phyloP scores from a whole-genome alignment of 2,329 filamentous ascomycete species.

The Penicillium sp. region DNA sequence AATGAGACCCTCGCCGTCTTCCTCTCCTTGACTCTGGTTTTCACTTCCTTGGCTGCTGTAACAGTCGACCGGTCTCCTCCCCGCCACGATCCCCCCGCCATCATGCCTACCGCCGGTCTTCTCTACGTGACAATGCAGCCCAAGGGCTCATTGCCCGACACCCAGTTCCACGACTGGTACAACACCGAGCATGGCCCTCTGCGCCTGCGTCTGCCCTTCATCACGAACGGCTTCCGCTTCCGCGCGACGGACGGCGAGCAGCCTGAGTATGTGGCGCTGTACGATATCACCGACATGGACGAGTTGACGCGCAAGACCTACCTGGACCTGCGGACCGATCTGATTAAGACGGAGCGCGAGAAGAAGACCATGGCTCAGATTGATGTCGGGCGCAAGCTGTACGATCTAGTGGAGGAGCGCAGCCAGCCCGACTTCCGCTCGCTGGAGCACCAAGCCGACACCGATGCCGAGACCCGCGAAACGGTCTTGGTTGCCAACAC shows the following conservation, averaged over 20 bases:
- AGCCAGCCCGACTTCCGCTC: conserved; percentile 57
- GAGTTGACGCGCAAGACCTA: conserved; percentile 67
- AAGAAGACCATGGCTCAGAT: conserved; percentile 62
- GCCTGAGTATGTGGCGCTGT: conserved; percentile 74
- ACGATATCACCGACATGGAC: conserved; percentile 74
- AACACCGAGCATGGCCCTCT: conserved; percentile 88
- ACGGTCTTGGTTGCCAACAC: conserved; percentile 63
- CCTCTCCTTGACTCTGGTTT: not conserved
- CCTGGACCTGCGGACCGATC: conserved; percentile 47
- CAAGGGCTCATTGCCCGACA: conserved; percentile 59
- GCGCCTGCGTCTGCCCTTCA: conserved; percentile 70
- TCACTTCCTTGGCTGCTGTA: too few species aligned
- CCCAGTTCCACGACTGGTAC: conserved; percentile 88
- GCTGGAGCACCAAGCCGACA: conserved; percentile 59
- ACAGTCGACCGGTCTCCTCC: too few species aligned
- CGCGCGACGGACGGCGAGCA: conserved; percentile 59
- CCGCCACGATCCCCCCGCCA: conserved; percentile 11
- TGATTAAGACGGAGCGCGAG: conserved; percentile 58
- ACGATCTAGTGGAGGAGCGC: conserved; percentile 61
- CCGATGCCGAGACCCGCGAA: conserved; percentile 53
- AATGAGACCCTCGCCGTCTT: conserved; percentile 1
- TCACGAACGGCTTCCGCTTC: conserved; percentile 77
- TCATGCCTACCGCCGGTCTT: conserved; percentile 58
- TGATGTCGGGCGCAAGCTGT: conserved; percentile 68
- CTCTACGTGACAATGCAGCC: conserved; percentile 88